These are phyloP conservation scores for Saccharomycopsis babjevae DNA, from an alignment of 805 yeast species.

Conservation along the genomic window DNA sequence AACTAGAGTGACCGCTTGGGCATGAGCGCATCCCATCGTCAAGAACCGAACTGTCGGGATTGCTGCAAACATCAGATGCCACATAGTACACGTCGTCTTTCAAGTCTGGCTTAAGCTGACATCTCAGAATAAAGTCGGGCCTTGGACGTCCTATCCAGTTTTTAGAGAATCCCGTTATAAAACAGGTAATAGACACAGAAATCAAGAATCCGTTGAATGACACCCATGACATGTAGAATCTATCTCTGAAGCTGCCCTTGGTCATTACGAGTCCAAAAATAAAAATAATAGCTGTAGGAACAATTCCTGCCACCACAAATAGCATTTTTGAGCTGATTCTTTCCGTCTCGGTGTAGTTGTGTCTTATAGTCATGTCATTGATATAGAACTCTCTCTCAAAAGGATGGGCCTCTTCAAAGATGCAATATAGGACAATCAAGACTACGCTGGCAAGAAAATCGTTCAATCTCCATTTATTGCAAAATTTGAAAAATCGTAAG, in stretches of 20 bases:
- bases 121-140: constrained; percentile 85
- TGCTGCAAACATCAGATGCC: constrained; percentile 32
- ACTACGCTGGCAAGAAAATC: constrained; percentile 8
- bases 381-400: constrained; percentile 71
- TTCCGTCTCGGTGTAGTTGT: constrained; percentile 71
- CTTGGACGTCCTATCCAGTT: constrained; percentile 83
- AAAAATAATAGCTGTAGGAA: constrained; percentile 38
- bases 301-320: constrained; percentile 40
- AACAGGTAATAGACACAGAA: constrained; percentile 47
- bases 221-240: constrained; percentile 29
- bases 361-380: constrained; percentile 67
- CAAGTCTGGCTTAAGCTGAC: constrained; percentile 54
- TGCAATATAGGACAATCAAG: constrained; percentile 11
- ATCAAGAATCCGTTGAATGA: constrained; percentile 58
- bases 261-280: constrained; percentile 25
- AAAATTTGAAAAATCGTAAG: background rate
- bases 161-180: constrained; percentile 69
- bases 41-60: constrained; percentile 23
- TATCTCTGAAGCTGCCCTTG: constrained; percentile 18
- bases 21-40: constrained; percentile 74
- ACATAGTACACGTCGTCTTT: constrained; percentile 37
- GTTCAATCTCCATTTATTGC: constrained; percentile 13
- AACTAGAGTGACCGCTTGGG: constrained; percentile 73
- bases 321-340: constrained; percentile 51
- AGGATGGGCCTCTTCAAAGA: constrained; percentile 33